Base-by-base conservation (phyloP, 208 protist species). In the Leishmania martiniquensis region DNA sequence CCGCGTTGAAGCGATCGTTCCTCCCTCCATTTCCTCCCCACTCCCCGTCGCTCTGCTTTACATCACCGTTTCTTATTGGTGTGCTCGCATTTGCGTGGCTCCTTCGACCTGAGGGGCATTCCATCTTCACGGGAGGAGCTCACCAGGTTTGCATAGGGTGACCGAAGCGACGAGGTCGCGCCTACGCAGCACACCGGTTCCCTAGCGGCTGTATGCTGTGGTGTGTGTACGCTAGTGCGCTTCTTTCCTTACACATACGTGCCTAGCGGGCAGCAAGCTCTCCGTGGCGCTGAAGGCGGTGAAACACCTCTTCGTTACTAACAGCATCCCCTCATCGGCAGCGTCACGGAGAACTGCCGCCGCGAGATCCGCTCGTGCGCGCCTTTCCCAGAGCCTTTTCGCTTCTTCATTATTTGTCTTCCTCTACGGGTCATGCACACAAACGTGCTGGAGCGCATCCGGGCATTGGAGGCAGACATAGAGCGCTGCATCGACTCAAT, bases 371-470 rank as follows among this genome's bases (percentile, higher is more conserved):
- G 20, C 37, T 39, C 5, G 29, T 63, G 57, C 12, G 2, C 57
- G 29, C 10, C 13, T 72, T 17, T n/a, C n/a, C n/a, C n/a, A n/a
- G n/a, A n/a, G n/a, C n/a, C n/a, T n/a, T n/a, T n/a, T n/a, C n/a
- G n/a, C 22, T n/a, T 29, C 54, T n/a, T 22, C 13, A 20, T 71
- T 22, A 1, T n/a, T 29, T 47, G 49, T 37, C 25, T 39, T 0
- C 57, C 49, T 52, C 49, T 55, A 15, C n/a, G 9, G 45, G 37
- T 1, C 47, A 93, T 93, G 89, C 82, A 91, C 17, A 85, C 81
- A 9, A 91, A 90, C 65, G 86, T 95, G 34, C 75, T 97, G 20
- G 94, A 97, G 73, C 90, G 89, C 34, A 91, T 97, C 49, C 91
- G 94, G 5, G 75, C 83, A 3, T 85, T 95, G 45, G 91, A 97